These are phyloP conservation scores for Zoysia pacifica DNA, from an alignment of 176 grass and related monocot genomes.

Conservation along the genomic window DNA sequence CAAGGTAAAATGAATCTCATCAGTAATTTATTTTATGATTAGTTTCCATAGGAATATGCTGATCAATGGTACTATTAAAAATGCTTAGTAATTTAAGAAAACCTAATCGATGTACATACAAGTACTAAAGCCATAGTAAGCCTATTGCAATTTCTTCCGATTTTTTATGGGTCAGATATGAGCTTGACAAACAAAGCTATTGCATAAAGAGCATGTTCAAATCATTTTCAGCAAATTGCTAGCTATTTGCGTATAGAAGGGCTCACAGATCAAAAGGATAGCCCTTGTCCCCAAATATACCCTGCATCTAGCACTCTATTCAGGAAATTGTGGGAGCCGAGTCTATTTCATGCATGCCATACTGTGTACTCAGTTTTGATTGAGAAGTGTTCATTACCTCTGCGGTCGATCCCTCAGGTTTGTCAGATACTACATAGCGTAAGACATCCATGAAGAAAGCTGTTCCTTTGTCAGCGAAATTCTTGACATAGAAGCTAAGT, in stretches of 20 bases:
- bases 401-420: slow-evolving; percentile 48
- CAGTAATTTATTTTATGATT: neutral
- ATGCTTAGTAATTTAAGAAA: neutral
- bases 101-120: neutral
- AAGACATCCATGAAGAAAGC: slow-evolving; percentile 76
- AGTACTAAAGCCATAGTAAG: slow-evolving; percentile 9
- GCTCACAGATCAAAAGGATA: neutral
- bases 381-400: slow-evolving; percentile 42
- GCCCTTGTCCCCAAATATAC: neutral
- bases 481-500: slow-evolving; percentile 78
- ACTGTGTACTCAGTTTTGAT: slow-evolving; percentile 3
- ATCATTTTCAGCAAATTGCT: slow-evolving; percentile 7
- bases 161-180: neutral
- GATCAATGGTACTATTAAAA: neutral
- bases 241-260: slow-evolving; percentile 5
- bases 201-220: neutral
- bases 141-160: neutral
- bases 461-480: slow-evolving; percentile 79
- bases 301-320: neutral
- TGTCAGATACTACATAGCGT: slow-evolving; percentile 65
- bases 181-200: slow-evolving; percentile 13
- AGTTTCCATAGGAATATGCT: neutral
- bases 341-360: slow-evolving; percentile 16
- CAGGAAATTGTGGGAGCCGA: slow-evolving; percentile 11
- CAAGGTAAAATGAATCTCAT: slow-evolving; percentile 1